Base-by-base conservation (phyloP, 306 rosid genomes). In the Heteromeles arbutifolia region DNA sequence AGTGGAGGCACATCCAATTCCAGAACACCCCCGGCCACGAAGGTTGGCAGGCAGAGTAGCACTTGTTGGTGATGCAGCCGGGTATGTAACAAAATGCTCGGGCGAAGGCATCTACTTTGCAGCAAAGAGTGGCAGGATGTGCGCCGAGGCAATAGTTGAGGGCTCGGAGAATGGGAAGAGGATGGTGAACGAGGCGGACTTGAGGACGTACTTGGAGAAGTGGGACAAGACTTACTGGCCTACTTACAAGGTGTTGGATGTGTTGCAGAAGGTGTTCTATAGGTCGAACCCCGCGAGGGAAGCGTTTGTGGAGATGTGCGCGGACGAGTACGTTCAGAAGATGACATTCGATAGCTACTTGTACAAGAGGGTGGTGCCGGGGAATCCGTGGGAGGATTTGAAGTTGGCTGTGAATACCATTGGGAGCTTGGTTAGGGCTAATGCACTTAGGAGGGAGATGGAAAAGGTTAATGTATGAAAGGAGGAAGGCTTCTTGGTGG, bases 221-320 rank as follows among this genome's bases (percentile, higher is more conserved):
- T 92, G 99, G 99, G 98, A 96, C 76, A 92, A 96, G 84, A 87
- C 99, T 24, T 96, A 96, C 70, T 96, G 98, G 99, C 99, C 99
- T 0, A 96, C 98, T 39, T 96, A 96, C 77, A 96, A 92, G 92
- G 99, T 96, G 11, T 75, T 96, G 82, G 99, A 96, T 85, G 84
- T 96, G 75, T 82, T 96, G 86, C 99, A 96, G 92, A 96, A 96
- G 87, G 98, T 96, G 85, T 96, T 96, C 74, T 96, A 96, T 65
- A 77, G 99, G 84, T 96, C 99, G 2, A 90, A 96, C 37, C 99
- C 99, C 8, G 99, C 99, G 0, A 90, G 99, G 76, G 99, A 95
- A 70, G 99, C 99, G 0, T 96, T 96, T 44, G 99, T 96, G 79
- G 99, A 92, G 97, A 89, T 92, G 99, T 96, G 99, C n/a, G 97